Base-by-base conservation (phyloP, 78 protist species). In the Bodo saltans region DNA sequence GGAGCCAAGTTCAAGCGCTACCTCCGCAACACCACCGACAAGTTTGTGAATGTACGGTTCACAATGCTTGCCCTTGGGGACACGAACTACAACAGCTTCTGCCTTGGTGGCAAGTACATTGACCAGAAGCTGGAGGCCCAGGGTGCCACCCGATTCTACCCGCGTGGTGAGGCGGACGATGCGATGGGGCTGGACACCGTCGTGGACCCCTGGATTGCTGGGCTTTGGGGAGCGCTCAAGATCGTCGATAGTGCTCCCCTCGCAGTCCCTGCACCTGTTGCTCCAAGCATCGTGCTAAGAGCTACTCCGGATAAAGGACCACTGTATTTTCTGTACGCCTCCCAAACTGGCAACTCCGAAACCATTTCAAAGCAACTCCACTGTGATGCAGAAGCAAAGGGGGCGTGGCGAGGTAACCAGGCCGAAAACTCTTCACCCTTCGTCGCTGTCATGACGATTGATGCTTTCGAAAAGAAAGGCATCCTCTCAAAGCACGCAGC, bases 31-130 rank as follows among this genome's bases (percentile, higher is more conserved):
- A 84, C 60, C 53, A 40, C 34, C 38, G 30, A 1, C 29, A 40
- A 1, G 83, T 27, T 68, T 30, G 40, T 11, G 72, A 21, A 25
- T 1, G 34, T 52, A 60, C 69, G 78, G 39, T 88, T 30, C 42
- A 21, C 88, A 17, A 86, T 89, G 1, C 81, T 90, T 29, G 90
- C 88, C 17, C 80, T 91, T 26, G 94, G 94, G 23, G 94, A 91
- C 79, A 85, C 88, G 33, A 85, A 84, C 71, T 91, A 88, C 88
- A 40, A 68, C 29, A 71, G 81, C 34, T 91, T 91, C 79, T 88
- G 91, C 78, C 27, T 23, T 0, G 81, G 79, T 38, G 91, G 89
- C 0, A 72, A 70, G 68, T 52, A 30, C 3, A 38, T 85, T 1
- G 85, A 91, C 85, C 33, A 35, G n/a, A 52, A 79, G 40, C 34